Evolutionary conservation across 129 eudicot genomes (phyloP), one percentile per base, ranked within the genome.

Genomic region (Flaveria brownii): DNA sequence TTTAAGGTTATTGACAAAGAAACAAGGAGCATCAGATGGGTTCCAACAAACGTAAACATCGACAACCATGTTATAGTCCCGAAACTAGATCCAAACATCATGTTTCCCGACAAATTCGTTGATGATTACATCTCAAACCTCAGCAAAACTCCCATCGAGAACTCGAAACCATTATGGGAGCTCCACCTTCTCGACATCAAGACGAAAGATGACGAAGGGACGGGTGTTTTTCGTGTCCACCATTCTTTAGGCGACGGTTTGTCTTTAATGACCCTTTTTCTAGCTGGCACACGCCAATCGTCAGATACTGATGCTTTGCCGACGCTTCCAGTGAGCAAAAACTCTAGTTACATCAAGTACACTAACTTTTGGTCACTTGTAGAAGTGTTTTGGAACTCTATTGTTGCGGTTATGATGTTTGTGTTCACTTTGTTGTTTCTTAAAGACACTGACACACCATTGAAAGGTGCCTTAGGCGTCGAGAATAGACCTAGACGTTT

Each of bases 241-340:
- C 90, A 84, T 60, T 83, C 90, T 18, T 66, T 86, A 33, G 88
- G 87, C 1, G 90, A 86, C 14, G 88, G 90, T 3, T 41, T 84
- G 66, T 86, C 90, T 4, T 70, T 86, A 13, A 84, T 84, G 73
- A 77, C 90, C 0, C 77, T 86, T 30, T 41, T 81, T 42, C 87
- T 83, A 14, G 81, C 87, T 1, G 77, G 78, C 20, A 61, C 90
- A 2, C 87, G 84, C 22, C 55, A 83, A 39, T 25, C 71, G 10
- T 69, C 82, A 1, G 87, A 86, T 73, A 80, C 74, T 2, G 23
- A 69, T 2, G 81, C 83, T 51, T 43, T 78, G 26, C 83, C 85
- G 15, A 78, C 78, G 0, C 63, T 75, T 55, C 82, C 79, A 2
- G 43, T 81, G 36, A 71, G 52, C 62, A 82, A 78, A 78, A 67